phyloP scores from a whole-genome alignment of 352 stramenopile species.

The Globisporangium mamillatum region DNA sequence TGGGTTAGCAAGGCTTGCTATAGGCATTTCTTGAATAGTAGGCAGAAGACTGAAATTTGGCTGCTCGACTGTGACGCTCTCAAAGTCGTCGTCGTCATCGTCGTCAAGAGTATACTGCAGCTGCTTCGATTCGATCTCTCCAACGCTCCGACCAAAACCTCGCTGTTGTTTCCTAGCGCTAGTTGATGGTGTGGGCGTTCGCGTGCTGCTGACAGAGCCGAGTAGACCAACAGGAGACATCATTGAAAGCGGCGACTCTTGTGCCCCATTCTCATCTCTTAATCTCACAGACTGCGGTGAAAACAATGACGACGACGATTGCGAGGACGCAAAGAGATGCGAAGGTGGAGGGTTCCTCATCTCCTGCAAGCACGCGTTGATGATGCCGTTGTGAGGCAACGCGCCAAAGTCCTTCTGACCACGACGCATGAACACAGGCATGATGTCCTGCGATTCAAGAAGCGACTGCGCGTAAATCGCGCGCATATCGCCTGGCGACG shows the following conservation, averaged over 20 bases:
- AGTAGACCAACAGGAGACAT: conserved; percentile 2
- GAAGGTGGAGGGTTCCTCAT: conserved; percentile 23
- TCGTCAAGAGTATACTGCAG: conserved; percentile 5
- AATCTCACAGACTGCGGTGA: conserved; percentile 13
- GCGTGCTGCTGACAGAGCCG: background rate
- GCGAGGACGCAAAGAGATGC: background rate
- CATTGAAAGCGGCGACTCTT: conserved; percentile 18
- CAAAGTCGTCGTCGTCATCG: conserved; percentile 17
- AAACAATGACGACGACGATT: conserved; percentile 10
- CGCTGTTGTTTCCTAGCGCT: background rate
- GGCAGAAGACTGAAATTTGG: conserved; percentile 16
- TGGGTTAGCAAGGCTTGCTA: background rate
- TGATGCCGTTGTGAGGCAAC: conserved; percentile 56
- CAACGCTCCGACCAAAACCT: background rate
- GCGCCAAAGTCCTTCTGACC: conserved; percentile 30
- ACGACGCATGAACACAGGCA: conserved; percentile 34
- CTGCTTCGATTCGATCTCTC: conserved; percentile 2
- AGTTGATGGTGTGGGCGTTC: background rate
- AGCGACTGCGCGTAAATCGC: conserved; percentile 74
- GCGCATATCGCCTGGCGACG: conserved; percentile 55
- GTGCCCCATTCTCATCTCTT: background rate
- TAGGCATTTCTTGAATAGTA: background rate
- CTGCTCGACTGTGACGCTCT: background rate
- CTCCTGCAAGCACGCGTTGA: conserved; percentile 58
- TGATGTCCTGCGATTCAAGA: conserved; percentile 47